A percentile compares a stretch with the other conserved stretches of the same genome.
phyloP scores from a whole-genome alignment of 2,329 filamentous ascomycete genomes.

The Fusarium sp. region DNA sequence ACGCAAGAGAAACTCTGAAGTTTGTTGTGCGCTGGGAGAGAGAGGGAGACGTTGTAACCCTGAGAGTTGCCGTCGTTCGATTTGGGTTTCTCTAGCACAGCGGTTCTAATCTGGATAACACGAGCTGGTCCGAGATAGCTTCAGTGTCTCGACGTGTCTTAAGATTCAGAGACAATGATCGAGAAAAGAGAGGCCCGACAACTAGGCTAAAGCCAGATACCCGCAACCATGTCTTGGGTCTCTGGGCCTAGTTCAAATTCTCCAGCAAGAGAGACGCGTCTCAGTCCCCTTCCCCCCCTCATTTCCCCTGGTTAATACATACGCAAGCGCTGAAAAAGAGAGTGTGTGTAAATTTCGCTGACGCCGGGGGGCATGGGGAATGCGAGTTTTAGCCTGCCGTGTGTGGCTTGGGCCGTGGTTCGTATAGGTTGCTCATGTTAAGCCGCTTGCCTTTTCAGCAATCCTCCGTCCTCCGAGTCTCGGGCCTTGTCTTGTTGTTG shows the following conservation, averaged over 20 bases:
- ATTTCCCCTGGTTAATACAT: slow-evolving; percentile 6
- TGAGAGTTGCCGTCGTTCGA: neutral
- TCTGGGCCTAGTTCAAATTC: slow-evolving; percentile 10
- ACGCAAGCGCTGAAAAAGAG: slow-evolving; percentile 1
- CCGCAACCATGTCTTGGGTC: slow-evolving; percentile 23
- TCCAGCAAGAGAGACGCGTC: slow-evolving; percentile 15
- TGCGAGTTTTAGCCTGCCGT: slow-evolving; percentile 12
- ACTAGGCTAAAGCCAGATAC: slow-evolving; percentile 13
- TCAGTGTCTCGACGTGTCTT: neutral
- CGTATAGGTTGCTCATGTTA: slow-evolving; percentile 1
- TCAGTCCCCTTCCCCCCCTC: slow-evolving; percentile 17
- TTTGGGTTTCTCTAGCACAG: neutral
- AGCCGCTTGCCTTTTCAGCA: neutral
- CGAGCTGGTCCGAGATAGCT: neutral
- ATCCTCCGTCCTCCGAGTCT: neutral
- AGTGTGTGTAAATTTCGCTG: neutral
- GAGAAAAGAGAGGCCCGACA: slow-evolving; percentile 16
- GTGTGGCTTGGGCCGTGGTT: slow-evolving; percentile 9
- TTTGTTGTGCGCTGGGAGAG: neutral
- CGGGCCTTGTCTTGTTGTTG: neutral
- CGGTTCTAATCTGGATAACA: neutral
- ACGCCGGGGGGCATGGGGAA: slow-evolving; percentile 4
- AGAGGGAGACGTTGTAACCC: neutral
- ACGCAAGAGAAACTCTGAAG: slow-evolving; percentile 4
- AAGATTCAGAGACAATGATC: slow-evolving; percentile 18